Conservation (phyloP, 2,329 filamentous ascomycete genomes). For the Fusarium piperis region DNA sequence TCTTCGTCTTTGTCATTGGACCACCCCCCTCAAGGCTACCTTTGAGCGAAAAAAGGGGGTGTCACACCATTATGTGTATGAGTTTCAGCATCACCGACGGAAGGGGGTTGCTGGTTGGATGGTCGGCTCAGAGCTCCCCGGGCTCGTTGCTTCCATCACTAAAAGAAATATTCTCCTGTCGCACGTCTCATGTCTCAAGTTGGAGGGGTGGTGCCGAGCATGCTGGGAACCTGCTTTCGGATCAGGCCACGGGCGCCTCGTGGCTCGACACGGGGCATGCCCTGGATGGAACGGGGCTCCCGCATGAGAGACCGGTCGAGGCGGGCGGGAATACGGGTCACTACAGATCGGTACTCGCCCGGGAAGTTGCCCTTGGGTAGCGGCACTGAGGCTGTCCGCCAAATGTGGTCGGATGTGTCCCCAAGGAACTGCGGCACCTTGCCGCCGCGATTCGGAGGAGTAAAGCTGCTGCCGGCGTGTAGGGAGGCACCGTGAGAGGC, state of each 20-base stretch:
- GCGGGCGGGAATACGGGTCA: conserved; percentile 78
- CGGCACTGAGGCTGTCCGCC: conserved; percentile 73
- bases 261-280: conserved; percentile 74
- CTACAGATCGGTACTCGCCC: conserved; percentile 68
- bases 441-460: conserved; percentile 48
- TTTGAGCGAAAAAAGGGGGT: neutral
- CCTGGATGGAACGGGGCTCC: conserved; percentile 89
- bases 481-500: conserved; percentile 63
- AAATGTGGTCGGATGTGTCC: conserved; percentile 81
- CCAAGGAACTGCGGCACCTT: conserved; percentile 70
- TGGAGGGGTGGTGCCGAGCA: conserved; percentile 56
- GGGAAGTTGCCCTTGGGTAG: conserved; percentile 69
- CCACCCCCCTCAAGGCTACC: neutral
- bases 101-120: conserved; percentile 4
- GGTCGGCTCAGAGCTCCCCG: neutral
- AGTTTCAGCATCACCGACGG: neutral
- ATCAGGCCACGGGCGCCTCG: conserved; percentile 60
- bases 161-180: neutral
- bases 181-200: conserved; percentile 40
- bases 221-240: conserved; percentile 65
- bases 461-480: conserved; percentile 49
- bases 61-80: neutral
- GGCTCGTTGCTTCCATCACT: neutral
- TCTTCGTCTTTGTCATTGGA: conserved; percentile 12
- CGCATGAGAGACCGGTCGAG: conserved; percentile 90